Base-by-base conservation (phyloP, 2,329 filamentous ascomycete genomes). In the Colletotrichum sp. region DNA sequence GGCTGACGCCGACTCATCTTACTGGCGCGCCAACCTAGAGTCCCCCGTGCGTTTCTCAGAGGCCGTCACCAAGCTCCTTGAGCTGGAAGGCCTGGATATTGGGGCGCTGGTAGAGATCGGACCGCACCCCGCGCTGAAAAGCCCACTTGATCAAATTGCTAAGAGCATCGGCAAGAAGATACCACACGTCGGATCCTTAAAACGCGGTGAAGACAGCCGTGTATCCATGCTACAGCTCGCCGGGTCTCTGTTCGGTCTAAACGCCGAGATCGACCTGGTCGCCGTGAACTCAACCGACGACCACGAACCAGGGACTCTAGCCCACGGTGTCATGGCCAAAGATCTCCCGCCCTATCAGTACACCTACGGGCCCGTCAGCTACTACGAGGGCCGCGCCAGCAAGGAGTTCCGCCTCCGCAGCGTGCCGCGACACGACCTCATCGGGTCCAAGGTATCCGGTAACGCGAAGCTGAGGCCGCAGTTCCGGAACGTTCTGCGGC, bases 261-360 rank as follows among this genome's bases (percentile, higher is more conserved):
- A 59, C 55, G 26, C 24, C 13, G 16, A 59, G 21, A 28, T 59
- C 24, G 26, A 59, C 24, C 55, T 59, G 0, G 55, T 30, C 3
- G 55, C 55, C 15, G 24, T 59, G 0, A 59, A 59, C 55, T 1
- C 55, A 28, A 59, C 24, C 4, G 55, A 59, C 24, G 55, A 28
- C 1, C 21, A 59, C 2, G 24, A 59, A 0, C 21, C 24, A 5
- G 55, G 26, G 0, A 28, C 24, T 0, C 55, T 28, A 0, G 16
- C 26, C 0, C 55, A 59, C 26, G 55, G 55, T 0, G 55, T 59
- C 15, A 59, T 8, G 21, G 55, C 24, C 0, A 59, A 59, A 59
- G 55, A 59, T 0, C 55, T 59, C 8, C 55, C 55, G 8, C 55
- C 55, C 0, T 59, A 59, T 0, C 55, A 59, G 55, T 59, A 59